Evolutionary conservation across 2,329 filamentous ascomycete species (phyloP), one percentile per base, ranked within the genome.

Genomic region (Pseudogymnoascus sp.): DNA sequence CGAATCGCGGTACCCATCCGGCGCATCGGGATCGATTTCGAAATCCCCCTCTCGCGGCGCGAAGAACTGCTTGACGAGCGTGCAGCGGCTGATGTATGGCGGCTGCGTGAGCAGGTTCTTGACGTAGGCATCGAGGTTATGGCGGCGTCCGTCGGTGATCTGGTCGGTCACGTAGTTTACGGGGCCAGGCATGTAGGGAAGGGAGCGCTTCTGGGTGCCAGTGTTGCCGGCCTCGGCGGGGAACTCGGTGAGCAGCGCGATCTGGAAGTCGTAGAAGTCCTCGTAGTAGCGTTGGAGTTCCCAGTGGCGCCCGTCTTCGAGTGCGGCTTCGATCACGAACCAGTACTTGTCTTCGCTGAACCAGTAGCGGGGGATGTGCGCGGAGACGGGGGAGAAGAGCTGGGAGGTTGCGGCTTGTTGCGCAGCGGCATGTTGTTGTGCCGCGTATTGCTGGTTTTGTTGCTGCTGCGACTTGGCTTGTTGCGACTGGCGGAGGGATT

Each of bases 201-300:
- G 77, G 7, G 89, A 91, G 63, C 95, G 88, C 72, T 89, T 87
- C 72, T 92, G 86, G 60, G 82, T 83, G 50, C 88, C 88, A 16
- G 87, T 89, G 72, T 96, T 95, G 62, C 95, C 95, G 38, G 95
- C 93, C 76, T 97, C 95, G 37, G 90, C 86, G 21, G 95, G 93
- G 72, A 97, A 97, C 68, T 87, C 91, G 50, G 92, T 93, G 59
- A 99, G 84, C 7, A 99, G 86, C 33, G 92, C 91, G 72, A 97
- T 97, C 74, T 99, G 95, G 75, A 97, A 93, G 75, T 97, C 95
- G 77, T 97, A 99, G 73, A 99, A 99, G 77, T 97, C 95, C 75
- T 97, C 92, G 72, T 99, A 99, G 72, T 96, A 95, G 67, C 95
- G 86, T 40, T 91, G 93, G 60, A 99, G 79, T 73, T 97, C 93